Evolutionary conservation across 164 flowering plant species (phyloP), one percentile per base, ranked within the genome.

Genomic region (Brasenia schreberi): DNA sequence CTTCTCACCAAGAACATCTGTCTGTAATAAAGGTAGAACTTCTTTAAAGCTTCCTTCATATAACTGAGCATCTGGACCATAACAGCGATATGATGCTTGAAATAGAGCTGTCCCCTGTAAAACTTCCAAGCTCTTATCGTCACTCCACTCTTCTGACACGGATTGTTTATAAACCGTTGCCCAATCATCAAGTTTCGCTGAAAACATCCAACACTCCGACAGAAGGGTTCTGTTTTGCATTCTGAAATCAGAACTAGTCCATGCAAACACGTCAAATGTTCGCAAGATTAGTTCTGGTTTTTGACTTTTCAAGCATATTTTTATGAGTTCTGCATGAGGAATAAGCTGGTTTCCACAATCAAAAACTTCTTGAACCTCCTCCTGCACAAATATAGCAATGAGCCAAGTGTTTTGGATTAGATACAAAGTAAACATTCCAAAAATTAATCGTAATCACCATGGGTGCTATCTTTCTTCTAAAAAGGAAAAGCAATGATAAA

Each of bases 171-270:
- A 70, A 49, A 89, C 81, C 65, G 71, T 65, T 16, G 73, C 86
- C 99, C 99, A 94, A 27, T 85, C 85, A 59, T 92, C 90, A 74
- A 79, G 85, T 70, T 85, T 81, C 1, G 86, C 91, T 58, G 88
- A 94, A 59, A 75, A 79, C 73, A 74, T 88, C 99, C 99, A 95
- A 81, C 99, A 92, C 52, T 85, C 94, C 72, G 87, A 92, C 74
- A 95, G 70, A 43, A 91, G 96, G 68, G 71, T 76, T 69, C 69
- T 74, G 77, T 90, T 83, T 62, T 67, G 67, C 65, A 64, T 81
- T 6, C 87, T 75, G 62, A 89, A 91, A 19, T 96, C 83, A 65
- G 88, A 78, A 67, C 88, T 86, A 19, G 99, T 92, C 92, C 94
- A 92, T n/a, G 96, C 93, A 81, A 92, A 92, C 27, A 92, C 80